Base-by-base conservation (phyloP, 768 basidiomycete species). In the Boletus huronensis region DNA sequence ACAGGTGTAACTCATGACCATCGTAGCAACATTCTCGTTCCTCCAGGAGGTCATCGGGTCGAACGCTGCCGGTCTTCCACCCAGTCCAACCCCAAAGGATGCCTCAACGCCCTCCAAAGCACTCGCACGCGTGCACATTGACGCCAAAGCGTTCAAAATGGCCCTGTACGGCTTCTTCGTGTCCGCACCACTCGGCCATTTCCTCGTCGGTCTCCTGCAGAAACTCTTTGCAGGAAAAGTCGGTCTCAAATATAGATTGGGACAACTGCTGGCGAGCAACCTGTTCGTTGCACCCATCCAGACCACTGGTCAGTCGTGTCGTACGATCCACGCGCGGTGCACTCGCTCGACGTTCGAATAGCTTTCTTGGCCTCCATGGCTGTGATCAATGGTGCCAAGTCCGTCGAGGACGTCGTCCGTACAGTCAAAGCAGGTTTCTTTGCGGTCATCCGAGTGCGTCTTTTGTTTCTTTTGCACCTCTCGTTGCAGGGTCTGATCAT, bases 41-140 rank as follows among this genome's bases (percentile, higher is more conserved):
- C 69, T 91, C 48, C 91, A 93, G 70, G 92, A 93, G 71, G 82
- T 92, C 38, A 80, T 93, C 28, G 89, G 87, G 16, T 87, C 84
- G 54, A 80, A 87, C 55, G 70, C 84, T 42, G 87, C 90, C 9
- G 79, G 84, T 35, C 65, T 83, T 43, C 84, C 87, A 7, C 72
- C 77, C 9, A 76, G 69, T 42, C 70, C 70, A 36, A 74, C 80
- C 8, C 58, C 79, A 32, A 83, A 82, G 57, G 73, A 83, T 74
- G 80, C 83, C 1, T 77, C 87, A 3, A 57, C 75, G 23, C 64
- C 83, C 57, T 62, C 77, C 48, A 83, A 80, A 58, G 65, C 74
- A 17, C 78, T 88, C 45, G 82, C 81, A 5, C 74, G 70, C 44
- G 74, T 74, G 6, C 84, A 88, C 66, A 70, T 93, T 48, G 78